These are phyloP conservation scores for Penicillium sp. DNA, from an alignment of 2,329 filamentous ascomycete species.

Conservation along the genomic window DNA sequence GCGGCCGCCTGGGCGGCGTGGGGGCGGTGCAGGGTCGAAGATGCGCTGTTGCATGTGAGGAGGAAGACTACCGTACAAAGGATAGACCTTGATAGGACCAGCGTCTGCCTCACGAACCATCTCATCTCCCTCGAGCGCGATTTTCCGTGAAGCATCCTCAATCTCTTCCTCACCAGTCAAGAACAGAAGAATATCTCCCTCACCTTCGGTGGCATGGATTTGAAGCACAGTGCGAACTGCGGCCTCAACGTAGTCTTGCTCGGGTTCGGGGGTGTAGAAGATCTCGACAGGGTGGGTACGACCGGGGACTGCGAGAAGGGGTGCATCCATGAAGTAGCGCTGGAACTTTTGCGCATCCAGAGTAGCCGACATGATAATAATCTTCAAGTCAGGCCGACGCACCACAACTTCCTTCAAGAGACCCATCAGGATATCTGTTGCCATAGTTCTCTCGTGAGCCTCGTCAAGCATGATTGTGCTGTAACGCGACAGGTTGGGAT, in stretches of 20 bases:
- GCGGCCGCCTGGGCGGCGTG: conserved; percentile 71
- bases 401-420: conserved; percentile 85
- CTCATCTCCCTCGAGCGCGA: conserved; percentile 85
- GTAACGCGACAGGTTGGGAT: conserved; percentile 86
- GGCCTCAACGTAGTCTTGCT: conserved; percentile 95
- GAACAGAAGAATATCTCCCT: conserved; percentile 92
- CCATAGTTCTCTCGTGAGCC: conserved; percentile 94
- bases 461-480: conserved; percentile 98
- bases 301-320: conserved; percentile 88
- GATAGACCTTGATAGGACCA: conserved; percentile 85
- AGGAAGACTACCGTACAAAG: conserved; percentile 89
- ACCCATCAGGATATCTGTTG: conserved; percentile 96
- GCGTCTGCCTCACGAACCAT: conserved; percentile 87
- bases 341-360: conserved; percentile 98
- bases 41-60: conserved; percentile 93
- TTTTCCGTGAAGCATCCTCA: conserved; percentile 92
- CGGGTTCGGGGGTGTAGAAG: conserved; percentile 95
- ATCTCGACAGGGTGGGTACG: conserved; percentile 96
- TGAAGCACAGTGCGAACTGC: conserved; percentile 92
- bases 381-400: conserved; percentile 85
- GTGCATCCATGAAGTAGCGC: conserved; percentile 92
- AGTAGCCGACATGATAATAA: conserved; percentile 98
- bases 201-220: conserved; percentile 88
- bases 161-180: conserved; percentile 98
- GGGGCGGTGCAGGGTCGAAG: conserved; percentile 81